These are phyloP conservation scores for Trichosporon coremiiforme DNA, from an alignment of 1,284 basidiomycete genomes.

Conservation along the genomic window DNA sequence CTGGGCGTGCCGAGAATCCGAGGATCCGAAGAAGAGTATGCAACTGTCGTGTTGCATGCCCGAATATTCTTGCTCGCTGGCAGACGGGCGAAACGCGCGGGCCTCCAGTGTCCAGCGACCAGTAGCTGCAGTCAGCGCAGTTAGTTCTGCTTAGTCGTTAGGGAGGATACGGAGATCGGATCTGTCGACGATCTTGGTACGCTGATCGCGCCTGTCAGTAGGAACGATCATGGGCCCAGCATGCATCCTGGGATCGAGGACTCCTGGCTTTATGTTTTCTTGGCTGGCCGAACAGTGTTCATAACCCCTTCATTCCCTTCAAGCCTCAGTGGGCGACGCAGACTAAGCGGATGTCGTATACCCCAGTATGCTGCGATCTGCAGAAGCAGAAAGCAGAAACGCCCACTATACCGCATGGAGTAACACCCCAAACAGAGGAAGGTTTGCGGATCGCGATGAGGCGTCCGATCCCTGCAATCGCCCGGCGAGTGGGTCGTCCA, in stretches of 20 bases:
- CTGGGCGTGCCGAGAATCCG: not conserved
- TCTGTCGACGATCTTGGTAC: constrained; percentile 8
- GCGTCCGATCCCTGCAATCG: not conserved
- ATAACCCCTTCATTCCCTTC: not conserved
- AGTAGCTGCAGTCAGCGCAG: no score
- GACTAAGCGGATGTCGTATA: not conserved
- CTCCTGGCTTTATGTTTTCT: not conserved
- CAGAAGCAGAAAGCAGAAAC: not conserved
- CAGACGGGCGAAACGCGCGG: not conserved
- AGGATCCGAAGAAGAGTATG: not conserved
- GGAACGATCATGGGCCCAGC: not conserved
- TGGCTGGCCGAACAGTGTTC: not conserved
- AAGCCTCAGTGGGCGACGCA: not conserved
- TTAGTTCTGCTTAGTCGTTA: no score
- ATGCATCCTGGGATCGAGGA: not conserved
- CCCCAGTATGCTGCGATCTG: not conserved
- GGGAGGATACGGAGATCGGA: not conserved
- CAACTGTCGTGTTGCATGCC: not conserved
- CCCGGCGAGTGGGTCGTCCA: not conserved
- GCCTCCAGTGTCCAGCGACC: no score
- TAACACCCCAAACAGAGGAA: constrained; percentile 1
- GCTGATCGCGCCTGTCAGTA: constrained; percentile 4
- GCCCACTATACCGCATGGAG: constrained; percentile 4
- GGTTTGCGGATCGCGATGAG: constrained; percentile 5
- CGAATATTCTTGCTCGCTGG: not conserved